These are phyloP conservation scores for Trichosporon sp. DNA, from an alignment of 1,284 basidiomycete species.

Conservation along the genomic window DNA sequence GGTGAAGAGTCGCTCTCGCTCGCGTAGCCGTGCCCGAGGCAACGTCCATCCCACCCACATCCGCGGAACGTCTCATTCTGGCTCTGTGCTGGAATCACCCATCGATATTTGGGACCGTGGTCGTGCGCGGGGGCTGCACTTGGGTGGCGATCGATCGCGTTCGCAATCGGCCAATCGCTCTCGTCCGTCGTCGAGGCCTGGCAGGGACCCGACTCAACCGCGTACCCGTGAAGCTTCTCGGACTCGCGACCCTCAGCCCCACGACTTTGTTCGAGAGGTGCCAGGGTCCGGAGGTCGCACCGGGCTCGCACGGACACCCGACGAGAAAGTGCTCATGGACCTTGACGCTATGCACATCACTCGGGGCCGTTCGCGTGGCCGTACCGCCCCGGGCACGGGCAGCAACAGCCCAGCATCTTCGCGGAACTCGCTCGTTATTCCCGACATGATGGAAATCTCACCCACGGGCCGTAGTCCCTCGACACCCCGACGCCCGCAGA, in stretches of 20 bases:
- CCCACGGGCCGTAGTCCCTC: background rate
- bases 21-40: constrained; percentile 11
- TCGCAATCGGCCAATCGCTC: background rate
- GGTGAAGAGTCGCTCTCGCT: constrained; percentile 37
- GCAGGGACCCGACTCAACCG: background rate
- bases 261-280: background rate
- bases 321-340: background rate
- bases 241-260: background rate
- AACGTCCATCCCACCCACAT: background rate
- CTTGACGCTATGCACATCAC: constrained; percentile 3
- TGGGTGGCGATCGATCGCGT: background rate
- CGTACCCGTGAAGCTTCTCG: background rate
- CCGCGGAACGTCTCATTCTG: background rate
- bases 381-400: background rate
- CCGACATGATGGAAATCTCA: background rate
- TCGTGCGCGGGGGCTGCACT: background rate
- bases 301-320: background rate
- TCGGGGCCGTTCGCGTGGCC: background rate
- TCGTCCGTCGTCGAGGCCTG: background rate
- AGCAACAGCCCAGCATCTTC: background rate
- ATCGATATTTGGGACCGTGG: background rate
- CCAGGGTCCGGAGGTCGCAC: background rate
- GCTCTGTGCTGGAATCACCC: background rate
- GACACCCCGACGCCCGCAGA: background rate
- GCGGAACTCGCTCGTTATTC: background rate